A percentile compares a stretch with the other conserved stretches of the same genome.
phyloP scores from a whole-genome alignment of 148 eudicot species.

The Nepenthes mirabilis region DNA sequence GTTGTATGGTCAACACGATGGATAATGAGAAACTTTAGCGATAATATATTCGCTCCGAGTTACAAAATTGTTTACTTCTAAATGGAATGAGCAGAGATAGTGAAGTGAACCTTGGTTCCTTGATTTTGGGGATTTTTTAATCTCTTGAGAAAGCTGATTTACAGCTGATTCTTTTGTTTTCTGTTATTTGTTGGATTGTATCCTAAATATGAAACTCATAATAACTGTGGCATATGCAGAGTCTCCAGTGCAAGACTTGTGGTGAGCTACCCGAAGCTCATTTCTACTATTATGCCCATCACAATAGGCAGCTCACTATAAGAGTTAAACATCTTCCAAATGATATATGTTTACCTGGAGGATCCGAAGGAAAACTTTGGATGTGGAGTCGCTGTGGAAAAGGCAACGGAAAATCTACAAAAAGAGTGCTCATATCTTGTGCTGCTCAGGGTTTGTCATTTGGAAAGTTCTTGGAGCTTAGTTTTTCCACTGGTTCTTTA shows the following conservation, averaged over 20 bases:
- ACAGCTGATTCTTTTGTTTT: neutral
- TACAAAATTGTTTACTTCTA: too few relatives aligned
- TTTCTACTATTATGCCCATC: conserved; percentile 74
- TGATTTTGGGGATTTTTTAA: neutral
- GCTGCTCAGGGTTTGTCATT: conserved; percentile 82
- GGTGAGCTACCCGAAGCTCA: conserved; percentile 66
- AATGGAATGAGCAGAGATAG: too few relatives aligned
- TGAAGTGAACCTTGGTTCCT: too few relatives aligned
- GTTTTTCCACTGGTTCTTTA: conserved; percentile 67
- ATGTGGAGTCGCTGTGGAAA: conserved; percentile 98
- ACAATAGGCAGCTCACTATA: conserved; percentile 73
- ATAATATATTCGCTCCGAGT: too few relatives aligned
- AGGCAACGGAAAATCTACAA: conserved; percentile 48
- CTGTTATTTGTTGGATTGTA: neutral
- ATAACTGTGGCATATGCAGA: conserved; percentile 23
- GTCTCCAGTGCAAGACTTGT: conserved; percentile 47
- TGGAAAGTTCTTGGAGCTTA: conserved; percentile 95
- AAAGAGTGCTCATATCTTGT: conserved; percentile 67
- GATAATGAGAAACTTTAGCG: neutral
- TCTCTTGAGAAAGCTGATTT: neutral
- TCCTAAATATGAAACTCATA: neutral
- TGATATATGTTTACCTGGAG: conserved; percentile 42
- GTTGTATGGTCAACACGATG: neutral
- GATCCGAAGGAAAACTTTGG: conserved; percentile 75
- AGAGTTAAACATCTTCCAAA: conserved; percentile 46